Percentiles rank a stretch among this genome's conserved stretches.
These are phyloP conservation scores for Davidsoniella australis DNA, from an alignment of 2,329 filamentous ascomycete species.

Conservation along the genomic window DNA sequence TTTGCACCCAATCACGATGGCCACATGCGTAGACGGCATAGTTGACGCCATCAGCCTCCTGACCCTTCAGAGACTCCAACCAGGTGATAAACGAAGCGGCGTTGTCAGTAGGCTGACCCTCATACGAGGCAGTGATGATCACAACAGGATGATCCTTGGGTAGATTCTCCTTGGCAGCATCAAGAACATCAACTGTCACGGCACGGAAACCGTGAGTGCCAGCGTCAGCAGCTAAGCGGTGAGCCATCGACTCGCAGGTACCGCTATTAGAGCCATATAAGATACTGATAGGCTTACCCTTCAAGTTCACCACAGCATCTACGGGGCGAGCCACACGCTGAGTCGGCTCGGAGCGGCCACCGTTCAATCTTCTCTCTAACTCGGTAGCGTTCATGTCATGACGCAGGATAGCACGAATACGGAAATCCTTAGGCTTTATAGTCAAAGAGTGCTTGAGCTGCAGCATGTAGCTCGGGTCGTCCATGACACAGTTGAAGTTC, in stretches of 20 bases:
- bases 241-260: conserved; percentile 54
- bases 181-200: conserved; percentile 35
- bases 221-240: conserved; percentile 43
- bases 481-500: conserved; percentile 50
- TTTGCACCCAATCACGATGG: conserved; percentile 36
- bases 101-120: conserved; percentile 59
- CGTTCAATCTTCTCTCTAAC: conserved; percentile 29
- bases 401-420: conserved; percentile 40
- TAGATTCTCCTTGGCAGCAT: conserved; percentile 42
- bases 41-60: conserved; percentile 36
- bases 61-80: conserved; percentile 36
- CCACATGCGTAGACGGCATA: conserved; percentile 57
- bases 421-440: conserved; percentile 46
- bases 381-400: conserved; percentile 28
- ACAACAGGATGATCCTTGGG: conserved; percentile 44
- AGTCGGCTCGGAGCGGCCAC: conserved; percentile 14
- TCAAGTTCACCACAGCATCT: neutral
- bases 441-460: conserved; percentile 39
- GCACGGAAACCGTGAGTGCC: conserved; percentile 40
- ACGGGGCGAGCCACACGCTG: neutral
- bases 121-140: conserved; percentile 55
- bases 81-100: conserved; percentile 51
- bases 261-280: conserved; percentile 60
- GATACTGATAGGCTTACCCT: conserved; percentile 38
- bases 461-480: conserved; percentile 42